Conservation (phyloP, 2,329 filamentous ascomycete species). For the Didymella arachidicola region DNA sequence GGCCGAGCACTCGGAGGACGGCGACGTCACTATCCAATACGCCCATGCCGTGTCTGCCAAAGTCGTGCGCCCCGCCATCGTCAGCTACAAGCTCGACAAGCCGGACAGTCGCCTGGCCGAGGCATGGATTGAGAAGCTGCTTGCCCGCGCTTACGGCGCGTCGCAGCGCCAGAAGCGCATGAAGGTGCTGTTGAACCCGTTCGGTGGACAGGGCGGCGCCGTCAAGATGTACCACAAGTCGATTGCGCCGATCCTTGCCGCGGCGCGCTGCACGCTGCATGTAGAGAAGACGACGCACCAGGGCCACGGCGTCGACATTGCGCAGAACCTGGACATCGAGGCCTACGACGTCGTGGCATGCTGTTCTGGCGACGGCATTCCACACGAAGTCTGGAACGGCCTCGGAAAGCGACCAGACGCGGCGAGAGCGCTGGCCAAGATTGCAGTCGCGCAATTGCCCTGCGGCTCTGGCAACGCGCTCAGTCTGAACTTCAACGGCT, state of each 20-base stretch:
- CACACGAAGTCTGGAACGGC: constrained; percentile 95
- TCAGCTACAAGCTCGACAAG: constrained; percentile 68
- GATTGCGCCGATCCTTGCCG: constrained; percentile 82
- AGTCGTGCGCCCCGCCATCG: constrained; percentile 65
- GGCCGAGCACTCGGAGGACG: constrained; percentile 68
- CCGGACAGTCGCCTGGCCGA: constrained; percentile 59
- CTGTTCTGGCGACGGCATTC: constrained; percentile 90
- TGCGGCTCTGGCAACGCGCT: constrained; percentile 95
- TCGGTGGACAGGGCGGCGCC: constrained; percentile 82
- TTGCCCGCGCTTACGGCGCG: constrained; percentile 74
- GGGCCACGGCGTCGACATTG: constrained; percentile 82
- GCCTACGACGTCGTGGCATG: constrained; percentile 85
- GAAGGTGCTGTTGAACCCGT: constrained; percentile 90
- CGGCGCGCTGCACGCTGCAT: constrained; percentile 79
- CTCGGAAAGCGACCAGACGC: constrained; percentile 80
- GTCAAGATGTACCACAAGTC: constrained; percentile 75
- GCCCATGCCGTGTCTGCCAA: constrained; percentile 66
- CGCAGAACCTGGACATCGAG: constrained; percentile 76
- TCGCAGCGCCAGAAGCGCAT: constrained; percentile 76
- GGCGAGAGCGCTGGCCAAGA: constrained; percentile 72
- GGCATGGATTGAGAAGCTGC: constrained; percentile 69
- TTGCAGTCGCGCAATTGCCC: constrained; percentile 87
- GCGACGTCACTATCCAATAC: constrained; percentile 74
- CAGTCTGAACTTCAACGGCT: constrained; percentile 87
- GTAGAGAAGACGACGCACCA: constrained; percentile 73